Base-by-base conservation (phyloP, 2,329 filamentous ascomycete species). In the Trichophyton benhamiae region DNA sequence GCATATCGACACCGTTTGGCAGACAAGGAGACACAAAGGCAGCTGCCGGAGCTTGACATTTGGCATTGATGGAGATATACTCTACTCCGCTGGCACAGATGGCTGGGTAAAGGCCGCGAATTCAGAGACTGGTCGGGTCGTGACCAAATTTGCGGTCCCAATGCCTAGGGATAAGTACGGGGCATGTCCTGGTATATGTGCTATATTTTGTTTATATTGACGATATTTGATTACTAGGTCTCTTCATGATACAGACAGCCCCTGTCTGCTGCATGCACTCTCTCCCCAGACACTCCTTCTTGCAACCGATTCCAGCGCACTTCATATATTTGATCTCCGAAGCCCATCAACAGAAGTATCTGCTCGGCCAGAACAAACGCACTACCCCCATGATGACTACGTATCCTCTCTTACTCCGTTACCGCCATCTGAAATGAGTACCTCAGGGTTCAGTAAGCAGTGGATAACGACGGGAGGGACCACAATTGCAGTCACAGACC, bases 381-480 rank as follows among this genome's bases (percentile, higher is more conserved):
- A 92, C 71, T 85, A 85, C 65, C 92, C 92, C 0, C 94, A 99
- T 75, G 85, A 88, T 68, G 92, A 97, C 77, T 96, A 96, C 74
- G 84, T 99, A 60, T 94, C 91, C 36, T 91, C 89, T 58, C 80
- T 99, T 52, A 88, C 89, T 0, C 86, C 91, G 0, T 82, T 99
- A 0, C 91, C 91, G 0, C 82, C 91, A 0, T 87, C 87, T 1
- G 82, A 86, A 33, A 84, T 87, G 61, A 94, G 88, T 72, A 96
- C 90, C 0, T 92, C 87, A 17, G 91, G 91, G 3, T 92, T 89
- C 72, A 85, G 89, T 68, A 96, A 96, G 75, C 92, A 97, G 76
- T 99, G 91, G 88, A 83, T 96, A 59, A 94, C 88, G 42, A 96
- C 91, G 0, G 94, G 94, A 38, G 91, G 91, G 52, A 92, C 89